These are phyloP conservation scores for Hirsutella rhossiliensis DNA, from an alignment of 2,329 filamentous ascomycete genomes.

Conservation along the genomic window DNA sequence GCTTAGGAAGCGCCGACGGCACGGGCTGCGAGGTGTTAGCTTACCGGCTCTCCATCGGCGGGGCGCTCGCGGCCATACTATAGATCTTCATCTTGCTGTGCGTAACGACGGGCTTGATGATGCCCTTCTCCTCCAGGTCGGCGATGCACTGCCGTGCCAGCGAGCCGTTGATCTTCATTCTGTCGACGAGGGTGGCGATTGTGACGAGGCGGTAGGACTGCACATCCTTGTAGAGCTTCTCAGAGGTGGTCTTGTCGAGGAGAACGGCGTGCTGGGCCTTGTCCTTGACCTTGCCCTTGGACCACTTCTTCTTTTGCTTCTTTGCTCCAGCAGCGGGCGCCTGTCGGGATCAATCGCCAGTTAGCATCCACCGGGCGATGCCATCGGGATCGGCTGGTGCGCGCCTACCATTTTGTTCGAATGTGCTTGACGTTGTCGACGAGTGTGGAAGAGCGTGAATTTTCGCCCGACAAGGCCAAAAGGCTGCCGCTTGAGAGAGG, in stretches of 20 bases:
- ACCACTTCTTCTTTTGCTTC: constrained; percentile 43
- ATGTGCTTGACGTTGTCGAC: constrained; percentile 26
- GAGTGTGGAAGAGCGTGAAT: constrained; percentile 21
- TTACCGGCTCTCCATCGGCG: neutral
- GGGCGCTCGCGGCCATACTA: constrained; percentile 42
- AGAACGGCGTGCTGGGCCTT: constrained; percentile 99
- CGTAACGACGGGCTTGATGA: constrained; percentile 94
- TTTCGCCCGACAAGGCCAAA: constrained; percentile 15
- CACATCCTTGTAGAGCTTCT: constrained; percentile 99
- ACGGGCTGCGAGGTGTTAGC: constrained; percentile 37
- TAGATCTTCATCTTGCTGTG: constrained; percentile 99
- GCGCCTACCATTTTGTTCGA: constrained; percentile 31
- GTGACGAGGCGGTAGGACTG: constrained; percentile 99
- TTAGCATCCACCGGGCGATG: constrained; percentile 1
- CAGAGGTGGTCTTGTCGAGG: constrained; percentile 93
- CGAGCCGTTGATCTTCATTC: constrained; percentile 99
- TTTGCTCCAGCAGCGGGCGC: constrained; percentile 34
- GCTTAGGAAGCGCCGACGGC: constrained; percentile 42
- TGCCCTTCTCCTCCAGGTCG: constrained; percentile 94
- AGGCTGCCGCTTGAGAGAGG: constrained; percentile 15
- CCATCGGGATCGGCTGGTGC: constrained; percentile 2
- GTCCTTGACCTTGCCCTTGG: constrained; percentile 81
- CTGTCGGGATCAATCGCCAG: constrained; percentile 11
- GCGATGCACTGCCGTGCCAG: constrained; percentile 79
- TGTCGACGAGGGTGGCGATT: constrained; percentile 95